These are phyloP conservation scores for Epichloe gansuensis DNA, from an alignment of 2,329 filamentous ascomycete species.

Conservation along the genomic window DNA sequence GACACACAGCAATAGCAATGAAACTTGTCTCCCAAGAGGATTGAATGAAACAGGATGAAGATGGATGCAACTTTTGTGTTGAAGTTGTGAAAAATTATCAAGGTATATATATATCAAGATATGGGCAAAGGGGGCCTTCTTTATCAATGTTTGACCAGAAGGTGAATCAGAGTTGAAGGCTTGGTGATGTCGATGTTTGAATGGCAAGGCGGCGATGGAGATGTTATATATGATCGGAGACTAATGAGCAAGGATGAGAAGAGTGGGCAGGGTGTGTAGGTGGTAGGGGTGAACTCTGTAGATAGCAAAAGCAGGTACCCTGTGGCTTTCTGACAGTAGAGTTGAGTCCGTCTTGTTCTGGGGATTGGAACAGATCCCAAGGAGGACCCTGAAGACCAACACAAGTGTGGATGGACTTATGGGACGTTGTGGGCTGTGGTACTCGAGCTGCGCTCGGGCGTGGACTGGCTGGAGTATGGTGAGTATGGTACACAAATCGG, in stretches of 20 bases:
- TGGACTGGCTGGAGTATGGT: constrained; percentile 8
- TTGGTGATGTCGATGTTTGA: constrained; percentile 3
- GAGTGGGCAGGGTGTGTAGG: neutral
- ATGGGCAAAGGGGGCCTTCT: neutral
- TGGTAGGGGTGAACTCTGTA: neutral
- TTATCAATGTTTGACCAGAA: neutral
- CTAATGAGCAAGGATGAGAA: constrained; percentile 6
- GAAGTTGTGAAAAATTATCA: neutral
- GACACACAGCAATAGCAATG: neutral
- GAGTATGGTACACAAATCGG: constrained; percentile 8
- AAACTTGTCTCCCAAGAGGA: neutral
- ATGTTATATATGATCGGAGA: constrained; percentile 9
- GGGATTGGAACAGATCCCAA: constrained; percentile 5
- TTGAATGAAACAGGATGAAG: neutral
- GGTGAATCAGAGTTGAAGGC: neutral
- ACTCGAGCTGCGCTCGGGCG: constrained; percentile 10
- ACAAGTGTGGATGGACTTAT: neutral
- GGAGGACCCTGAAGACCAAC: constrained; percentile 8
- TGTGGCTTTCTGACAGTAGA: neutral
- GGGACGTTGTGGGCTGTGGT: constrained; percentile 1
- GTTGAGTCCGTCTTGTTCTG: neutral
- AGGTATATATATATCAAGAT: no score
- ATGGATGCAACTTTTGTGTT: neutral
- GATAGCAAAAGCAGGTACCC: neutral
- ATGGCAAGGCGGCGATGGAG: constrained; percentile 6